A percentile compares a stretch with the other conserved stretches of the same genome.
Conservation (phyloP, 2,329 filamentous ascomycete species). For the Didymella pomorum region DNA sequence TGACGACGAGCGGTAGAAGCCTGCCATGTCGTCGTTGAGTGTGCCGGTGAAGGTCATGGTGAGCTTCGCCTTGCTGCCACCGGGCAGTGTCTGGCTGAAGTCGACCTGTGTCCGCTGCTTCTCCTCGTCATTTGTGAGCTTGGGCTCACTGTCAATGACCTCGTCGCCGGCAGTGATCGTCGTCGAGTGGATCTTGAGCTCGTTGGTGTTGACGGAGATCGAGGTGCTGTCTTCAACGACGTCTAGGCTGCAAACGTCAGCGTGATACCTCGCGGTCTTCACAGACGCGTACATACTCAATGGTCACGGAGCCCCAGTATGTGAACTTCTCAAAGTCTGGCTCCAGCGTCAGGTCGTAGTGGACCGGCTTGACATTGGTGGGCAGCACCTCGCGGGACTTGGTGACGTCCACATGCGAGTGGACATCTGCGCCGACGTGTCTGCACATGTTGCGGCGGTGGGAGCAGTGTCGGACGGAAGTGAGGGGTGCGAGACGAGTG, state of each 20-base stretch:
- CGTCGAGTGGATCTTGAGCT: slow-evolving; percentile 81
- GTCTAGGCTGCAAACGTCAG: slow-evolving; percentile 66
- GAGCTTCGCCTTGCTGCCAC: slow-evolving; percentile 79
- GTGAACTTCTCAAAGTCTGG: slow-evolving; percentile 88
- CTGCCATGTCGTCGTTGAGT: slow-evolving; percentile 94
- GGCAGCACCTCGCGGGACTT: slow-evolving; percentile 85
- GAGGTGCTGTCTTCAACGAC: slow-evolving; percentile 84
- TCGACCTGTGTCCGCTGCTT: slow-evolving; percentile 83
- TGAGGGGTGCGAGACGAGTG: slow-evolving; percentile 30
- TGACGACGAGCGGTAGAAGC: slow-evolving; percentile 96
- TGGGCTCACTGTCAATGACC: slow-evolving; percentile 67
- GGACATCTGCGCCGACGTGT: slow-evolving; percentile 63
- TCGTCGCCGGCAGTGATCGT: slow-evolving; percentile 70
- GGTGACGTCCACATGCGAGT: slow-evolving; percentile 66
- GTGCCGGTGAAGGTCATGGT: slow-evolving; percentile 79
- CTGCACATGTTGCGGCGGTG: slow-evolving; percentile 79
- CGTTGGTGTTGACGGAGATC: slow-evolving; percentile 86
- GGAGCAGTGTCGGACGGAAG: slow-evolving; percentile 68
- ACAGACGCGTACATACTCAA: slow-evolving; percentile 66
- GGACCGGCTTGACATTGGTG: slow-evolving; percentile 86
- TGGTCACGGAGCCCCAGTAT: slow-evolving; percentile 83
- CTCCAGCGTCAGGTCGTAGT: slow-evolving; percentile 92
- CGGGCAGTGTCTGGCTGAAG: slow-evolving; percentile 75
- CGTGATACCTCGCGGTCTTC: background rate
- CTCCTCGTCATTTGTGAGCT: slow-evolving; percentile 77